These are phyloP conservation scores for Phytophthora cryptogea DNA, from an alignment of 352 stramenopile genomes.

Conservation along the genomic window DNA sequence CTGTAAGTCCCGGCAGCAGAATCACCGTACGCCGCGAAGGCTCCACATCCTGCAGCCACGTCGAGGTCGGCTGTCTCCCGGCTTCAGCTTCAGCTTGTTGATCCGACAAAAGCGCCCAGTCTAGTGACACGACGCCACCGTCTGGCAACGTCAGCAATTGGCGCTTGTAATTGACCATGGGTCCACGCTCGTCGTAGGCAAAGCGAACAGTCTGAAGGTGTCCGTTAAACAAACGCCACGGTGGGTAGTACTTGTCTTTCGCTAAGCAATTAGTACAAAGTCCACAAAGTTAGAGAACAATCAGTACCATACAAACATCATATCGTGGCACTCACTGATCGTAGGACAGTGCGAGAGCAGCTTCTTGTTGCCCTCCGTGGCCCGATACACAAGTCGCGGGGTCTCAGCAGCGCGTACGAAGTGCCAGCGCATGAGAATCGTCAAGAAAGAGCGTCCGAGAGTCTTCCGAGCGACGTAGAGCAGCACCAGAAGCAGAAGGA, in stretches of 20 bases:
- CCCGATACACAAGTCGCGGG: conserved; percentile 46
- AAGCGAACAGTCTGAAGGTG: conserved; percentile 69
- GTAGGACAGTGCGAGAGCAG: conserved; percentile 48
- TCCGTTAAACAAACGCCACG: conserved; percentile 63
- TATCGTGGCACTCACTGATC: conserved; percentile 39
- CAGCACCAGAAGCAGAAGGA: conserved; percentile 11
- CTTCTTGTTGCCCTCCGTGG: conserved; percentile 42
- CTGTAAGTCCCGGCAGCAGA: conserved; percentile 66
- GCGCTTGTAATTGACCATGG: conserved; percentile 54
- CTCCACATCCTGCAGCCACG: conserved; percentile 41
- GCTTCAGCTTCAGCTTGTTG: conserved; percentile 5
- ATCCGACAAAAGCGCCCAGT: conserved; percentile 58
- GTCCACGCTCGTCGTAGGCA: conserved; percentile 37
- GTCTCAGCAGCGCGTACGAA: conserved; percentile 32
- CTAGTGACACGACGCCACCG: conserved; percentile 66
- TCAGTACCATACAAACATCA: neutral
- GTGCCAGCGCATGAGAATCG: conserved; percentile 32
- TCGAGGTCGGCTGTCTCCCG: conserved; percentile 1
- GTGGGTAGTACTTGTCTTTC: conserved; percentile 56
- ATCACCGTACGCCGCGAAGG: conserved; percentile 46
- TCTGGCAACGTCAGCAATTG: conserved; percentile 67
- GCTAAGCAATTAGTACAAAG: conserved; percentile 30
- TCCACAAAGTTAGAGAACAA: conserved; percentile 12
- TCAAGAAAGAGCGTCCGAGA: conserved; percentile 14
- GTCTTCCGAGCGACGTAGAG: conserved; percentile 21